These are phyloP conservation scores for Neonothopanus nambi DNA, from an alignment of 1,284 basidiomycete genomes.

Conservation along the genomic window DNA sequence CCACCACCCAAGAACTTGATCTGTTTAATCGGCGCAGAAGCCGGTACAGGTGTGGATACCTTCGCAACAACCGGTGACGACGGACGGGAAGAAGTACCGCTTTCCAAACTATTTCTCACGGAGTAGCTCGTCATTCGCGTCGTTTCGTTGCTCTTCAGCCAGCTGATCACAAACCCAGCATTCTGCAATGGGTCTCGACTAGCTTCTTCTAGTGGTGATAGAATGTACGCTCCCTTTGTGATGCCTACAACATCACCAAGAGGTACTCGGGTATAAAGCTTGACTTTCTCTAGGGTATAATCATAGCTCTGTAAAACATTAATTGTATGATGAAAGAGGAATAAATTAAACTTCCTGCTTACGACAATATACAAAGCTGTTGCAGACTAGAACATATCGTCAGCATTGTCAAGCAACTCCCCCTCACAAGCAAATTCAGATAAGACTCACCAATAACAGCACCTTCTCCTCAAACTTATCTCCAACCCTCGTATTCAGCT, in stretches of 20 bases:
- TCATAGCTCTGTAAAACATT: conserved; percentile 71
- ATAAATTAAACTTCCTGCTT: conserved; percentile 26
- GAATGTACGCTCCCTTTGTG: conserved; percentile 86
- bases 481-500: conserved; percentile 69
- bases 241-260: conserved; percentile 83
- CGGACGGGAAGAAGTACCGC: conserved; percentile 23
- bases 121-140: conserved; percentile 84
- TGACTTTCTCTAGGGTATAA: conserved; percentile 89
- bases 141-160: conserved; percentile 65
- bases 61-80: conserved; percentile 24
- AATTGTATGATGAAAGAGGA: conserved; percentile 9
- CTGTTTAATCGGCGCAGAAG: conserved; percentile 5
- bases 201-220: conserved; percentile 88
- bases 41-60: conserved; percentile 7
- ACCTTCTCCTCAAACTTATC: conserved; percentile 93
- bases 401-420: not conserved
- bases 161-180: conserved; percentile 80
- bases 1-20: not conserved
- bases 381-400: conserved; percentile 33
- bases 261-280: conserved; percentile 86
- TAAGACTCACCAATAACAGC: conserved; percentile 72
- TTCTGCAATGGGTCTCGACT: conserved; percentile 86
- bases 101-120: conserved; percentile 63
- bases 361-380: conserved; percentile 51
- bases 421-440: too few species aligned